A percentile compares a stretch with the other conserved stretches of the same genome.
Conservation (phyloP, 169 alveolate species). For the Plasmodium fragile region DNA sequence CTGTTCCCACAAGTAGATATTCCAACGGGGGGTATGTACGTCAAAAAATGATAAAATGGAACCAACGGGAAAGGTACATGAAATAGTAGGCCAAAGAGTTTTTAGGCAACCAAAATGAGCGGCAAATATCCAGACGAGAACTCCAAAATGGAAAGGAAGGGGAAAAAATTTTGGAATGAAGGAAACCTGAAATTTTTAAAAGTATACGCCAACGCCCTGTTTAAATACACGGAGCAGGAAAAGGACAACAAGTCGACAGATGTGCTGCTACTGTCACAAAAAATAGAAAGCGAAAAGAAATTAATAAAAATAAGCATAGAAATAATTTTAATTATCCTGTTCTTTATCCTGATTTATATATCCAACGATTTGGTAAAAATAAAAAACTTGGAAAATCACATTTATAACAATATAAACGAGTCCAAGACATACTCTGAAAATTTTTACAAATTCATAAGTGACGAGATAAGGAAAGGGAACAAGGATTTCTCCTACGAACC, state of each 20-base stretch:
- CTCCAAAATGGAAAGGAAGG: constrained; percentile 5
- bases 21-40: background rate
- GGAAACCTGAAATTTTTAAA: constrained; percentile 25
- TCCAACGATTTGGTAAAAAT: constrained; percentile 70
- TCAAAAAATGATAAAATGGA: background rate
- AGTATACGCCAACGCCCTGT: constrained; percentile 32
- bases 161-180: constrained; percentile 9
- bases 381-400: constrained; percentile 47
- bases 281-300: constrained; percentile 77
- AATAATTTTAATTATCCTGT: constrained; percentile 75
- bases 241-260: constrained; percentile 42
- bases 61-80: background rate
- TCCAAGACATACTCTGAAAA: constrained; percentile 35
- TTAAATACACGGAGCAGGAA: constrained; percentile 58
- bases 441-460: constrained; percentile 24
- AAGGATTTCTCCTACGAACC: constrained; percentile 72
- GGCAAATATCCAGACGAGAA: background rate
- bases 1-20: background rate
- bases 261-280: constrained; percentile 63
- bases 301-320: constrained; percentile 77
- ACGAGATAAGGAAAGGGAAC: constrained; percentile 39
- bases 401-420: constrained; percentile 35
- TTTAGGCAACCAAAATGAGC: background rate
- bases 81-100: background rate
- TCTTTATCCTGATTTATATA: constrained; percentile 76